Evolutionary conservation across 352 stramenopile genomes (phyloP), one percentile per base, ranked within the genome.

Genomic region (Pythium coloratum): DNA sequence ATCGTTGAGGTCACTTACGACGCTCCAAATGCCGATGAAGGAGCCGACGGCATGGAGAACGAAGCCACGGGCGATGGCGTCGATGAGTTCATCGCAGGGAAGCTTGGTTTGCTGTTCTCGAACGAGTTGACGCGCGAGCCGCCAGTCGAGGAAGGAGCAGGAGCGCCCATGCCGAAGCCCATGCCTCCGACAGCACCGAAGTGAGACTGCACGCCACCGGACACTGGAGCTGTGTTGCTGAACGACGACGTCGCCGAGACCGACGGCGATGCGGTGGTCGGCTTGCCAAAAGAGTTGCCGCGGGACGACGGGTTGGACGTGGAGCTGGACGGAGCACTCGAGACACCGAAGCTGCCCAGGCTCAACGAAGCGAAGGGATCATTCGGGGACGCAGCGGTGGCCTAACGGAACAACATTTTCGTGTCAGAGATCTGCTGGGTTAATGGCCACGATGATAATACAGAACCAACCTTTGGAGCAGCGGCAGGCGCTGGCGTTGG

Each of bases 341-440:
- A 71, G 33, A 89, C 72, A 42, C 81, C 82, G 18, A 91, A 75
- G 62, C 66, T 79, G 30, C 77, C 76, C 16, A 92, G 76, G 56
- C 78, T 88, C 1, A 94, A 76, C 4, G 86, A 80, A 7, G 86
- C 82, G 56, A 94, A 94, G 16, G 82, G 86, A 60, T 94, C 86
- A 42, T 84, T 89, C 50, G 90, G 67, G 7, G 79, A 74, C 42
- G 80, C 40, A n/a, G 63, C 61, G 12, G 77, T 72, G 42, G 70
- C 70, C 50, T 69, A n/a, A 33, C 51, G 4, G 42, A 8, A 64
- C 8, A 4, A 40, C 8, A 12, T 12, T 34, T 4, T 30, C 28
- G 28, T 30, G 14, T 40, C 10, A 10, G 7, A 57, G 51, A 4
- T 20, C 6, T 9, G 26, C 1, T 2, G 4, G 4, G 28, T 10